These are phyloP conservation scores for Physcia stellaris DNA, from an alignment of 495 filamentous ascomycete species.

Conservation along the genomic window DNA sequence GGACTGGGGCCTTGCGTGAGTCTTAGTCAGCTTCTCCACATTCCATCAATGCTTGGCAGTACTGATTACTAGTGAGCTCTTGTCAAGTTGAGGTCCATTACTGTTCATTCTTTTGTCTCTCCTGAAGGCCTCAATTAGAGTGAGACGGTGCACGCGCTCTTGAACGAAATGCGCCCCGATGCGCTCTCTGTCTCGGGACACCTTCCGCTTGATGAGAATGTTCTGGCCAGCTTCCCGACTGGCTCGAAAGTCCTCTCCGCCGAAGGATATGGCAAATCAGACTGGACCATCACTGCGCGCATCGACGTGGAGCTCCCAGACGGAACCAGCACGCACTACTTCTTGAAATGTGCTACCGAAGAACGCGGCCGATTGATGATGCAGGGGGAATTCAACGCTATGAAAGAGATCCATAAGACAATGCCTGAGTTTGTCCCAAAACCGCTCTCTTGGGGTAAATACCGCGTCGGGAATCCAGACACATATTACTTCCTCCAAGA, in stretches of 20 bases:
- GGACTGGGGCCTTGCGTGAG: too few relatives aligned
- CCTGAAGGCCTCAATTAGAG: too few relatives aligned
- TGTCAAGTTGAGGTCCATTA: too few relatives aligned
- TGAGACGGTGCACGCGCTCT: too few relatives aligned
- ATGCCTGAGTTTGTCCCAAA: constrained; percentile 13
- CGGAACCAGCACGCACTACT: constrained; percentile 12
- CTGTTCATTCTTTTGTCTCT: too few relatives aligned
- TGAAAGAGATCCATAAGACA: constrained; percentile 7
- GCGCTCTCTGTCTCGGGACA: too few relatives aligned
- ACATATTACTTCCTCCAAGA: constrained; percentile 15
- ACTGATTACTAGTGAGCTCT: too few relatives aligned
- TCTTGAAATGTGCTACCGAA: constrained; percentile 8
- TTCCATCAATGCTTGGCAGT: too few relatives aligned
- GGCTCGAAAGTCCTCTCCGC: constrained; percentile 14
- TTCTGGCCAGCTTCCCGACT: too few relatives aligned
- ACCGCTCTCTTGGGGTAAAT: constrained; percentile 13
- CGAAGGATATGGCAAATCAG: constrained; percentile 22
- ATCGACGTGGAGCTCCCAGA: constrained; percentile 18
- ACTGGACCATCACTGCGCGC: constrained; percentile 22
- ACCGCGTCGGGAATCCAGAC: constrained; percentile 3
- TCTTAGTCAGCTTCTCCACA: too few relatives aligned
- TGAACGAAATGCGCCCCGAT: too few relatives aligned
- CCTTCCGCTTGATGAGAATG: too few relatives aligned
- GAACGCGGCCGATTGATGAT: constrained; percentile 9
- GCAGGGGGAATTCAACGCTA: constrained; percentile 14